Evolutionary conservation across 352 stramenopile genomes (phyloP), one percentile per base, ranked within the genome.

Genomic region (Pythium aristosporum): DNA sequence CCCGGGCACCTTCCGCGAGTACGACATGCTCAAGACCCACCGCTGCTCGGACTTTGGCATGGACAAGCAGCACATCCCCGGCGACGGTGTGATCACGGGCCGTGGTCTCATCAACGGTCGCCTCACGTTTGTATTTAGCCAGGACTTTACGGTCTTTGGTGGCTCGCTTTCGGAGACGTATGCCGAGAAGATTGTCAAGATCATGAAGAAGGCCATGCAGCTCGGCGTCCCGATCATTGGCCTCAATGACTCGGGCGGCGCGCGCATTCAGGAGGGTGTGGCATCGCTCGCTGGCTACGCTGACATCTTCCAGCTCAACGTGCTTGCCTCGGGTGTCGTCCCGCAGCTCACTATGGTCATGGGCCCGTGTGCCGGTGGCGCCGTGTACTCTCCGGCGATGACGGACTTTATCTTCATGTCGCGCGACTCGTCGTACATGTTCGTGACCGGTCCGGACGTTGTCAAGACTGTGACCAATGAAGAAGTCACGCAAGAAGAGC

Each of bases 341-440:
- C 96, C 89, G 49, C 97, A 99, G 79, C 87, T 99, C 36, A 98
- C 92, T 10, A 87, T 99, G 68, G 91, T 99, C 63, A 98, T 99
- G 96, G 97, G 97, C 20, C 96, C 97, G 4, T 99, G 97, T 76
- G 97, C 97, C 32, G 96, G 95, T 63, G 94, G 94, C 50, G 94
- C 97, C 30, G 91, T 98, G 25, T 98, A 98, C 73, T 98, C 89
- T 55, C 97, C 97, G 9, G 97, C 97, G 48, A 98, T 99, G 87
- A 99, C 97, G 4, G 97, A 99, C 76, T 99, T 98, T 68, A 99
- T 98, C 53, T 99, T 99, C 76, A 99, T 99, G 97, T 99, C 68
- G 16, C 89, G 96, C 63, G 75, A 98, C 57, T 97, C 95, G 18
- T 98, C 89, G 28, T 99, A 99, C 82, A 99, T 99, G 97, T 99